phyloP scores from a whole-genome alignment of 2,329 filamentous ascomycete genomes.

The Tolypocladium pustulatum region DNA sequence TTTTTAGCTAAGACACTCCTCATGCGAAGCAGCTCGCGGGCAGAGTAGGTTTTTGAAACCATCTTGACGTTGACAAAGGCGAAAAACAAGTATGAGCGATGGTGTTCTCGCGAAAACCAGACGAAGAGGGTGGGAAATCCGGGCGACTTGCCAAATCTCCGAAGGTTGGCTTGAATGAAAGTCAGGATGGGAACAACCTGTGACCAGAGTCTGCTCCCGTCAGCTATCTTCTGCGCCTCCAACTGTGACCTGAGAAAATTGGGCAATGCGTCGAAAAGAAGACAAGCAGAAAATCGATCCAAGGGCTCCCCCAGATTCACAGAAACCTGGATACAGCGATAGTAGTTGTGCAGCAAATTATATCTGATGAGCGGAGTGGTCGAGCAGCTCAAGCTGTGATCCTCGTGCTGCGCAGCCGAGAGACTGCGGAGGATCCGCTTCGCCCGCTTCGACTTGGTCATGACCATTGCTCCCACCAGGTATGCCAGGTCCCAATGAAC shows the following conservation, averaged over 20 bases:
- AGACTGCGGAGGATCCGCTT: slow-evolving; percentile 25
- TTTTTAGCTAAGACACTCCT: slow-evolving; percentile 14
- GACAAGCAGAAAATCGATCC: slow-evolving; percentile 9
- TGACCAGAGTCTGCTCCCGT: slow-evolving; percentile 15
- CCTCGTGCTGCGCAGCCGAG: slow-evolving; percentile 22
- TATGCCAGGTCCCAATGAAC: not conserved
- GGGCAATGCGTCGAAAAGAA: slow-evolving; percentile 10
- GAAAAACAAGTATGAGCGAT: slow-evolving; percentile 29
- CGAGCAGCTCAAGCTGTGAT: slow-evolving; percentile 23
- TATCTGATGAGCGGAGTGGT: slow-evolving; percentile 17
- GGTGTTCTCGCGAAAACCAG: slow-evolving; percentile 22
- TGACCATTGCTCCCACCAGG: slow-evolving; percentile 10
- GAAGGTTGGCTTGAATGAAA: slow-evolving; percentile 18
- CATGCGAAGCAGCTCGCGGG: slow-evolving; percentile 31
- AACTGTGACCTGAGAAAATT: slow-evolving; percentile 14
- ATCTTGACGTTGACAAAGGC: slow-evolving; percentile 28
- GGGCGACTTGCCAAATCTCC: slow-evolving; percentile 7
- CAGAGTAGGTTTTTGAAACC: slow-evolving; percentile 30
- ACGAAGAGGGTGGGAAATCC: slow-evolving; percentile 28
- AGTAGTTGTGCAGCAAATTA: slow-evolving; percentile 18
- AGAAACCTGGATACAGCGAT: slow-evolving; percentile 16
- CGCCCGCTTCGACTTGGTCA: slow-evolving; percentile 16
- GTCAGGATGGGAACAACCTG: slow-evolving; percentile 22
- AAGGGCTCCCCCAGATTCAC: slow-evolving; percentile 18
- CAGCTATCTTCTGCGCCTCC: slow-evolving; percentile 18